Evolutionary conservation across 495 filamentous ascomycete species (phyloP).

Genomic region (Aspergillus leporis): DNA sequence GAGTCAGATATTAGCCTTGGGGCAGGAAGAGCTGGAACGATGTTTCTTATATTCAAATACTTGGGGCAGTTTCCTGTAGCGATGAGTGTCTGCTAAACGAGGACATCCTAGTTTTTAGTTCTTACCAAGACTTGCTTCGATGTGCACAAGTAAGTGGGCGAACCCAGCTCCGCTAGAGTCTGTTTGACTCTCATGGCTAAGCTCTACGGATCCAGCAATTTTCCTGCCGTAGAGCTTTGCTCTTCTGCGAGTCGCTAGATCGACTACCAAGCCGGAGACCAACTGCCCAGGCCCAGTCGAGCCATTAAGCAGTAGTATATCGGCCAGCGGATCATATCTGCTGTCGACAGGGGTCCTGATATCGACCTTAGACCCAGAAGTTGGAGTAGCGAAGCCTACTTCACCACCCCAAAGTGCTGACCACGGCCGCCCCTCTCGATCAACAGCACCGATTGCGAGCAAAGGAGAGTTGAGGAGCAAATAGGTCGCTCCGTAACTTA

Average conservation of each 20-base stretch:
- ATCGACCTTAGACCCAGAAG: conserved; percentile 59
- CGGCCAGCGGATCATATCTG: conserved; percentile 63
- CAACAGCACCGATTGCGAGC: conserved; percentile 69
- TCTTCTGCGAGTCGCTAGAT: conserved; percentile 63
- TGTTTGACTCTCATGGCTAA: conserved; percentile 25
- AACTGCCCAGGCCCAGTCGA: conserved; percentile 40
- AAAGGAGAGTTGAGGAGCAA: conserved; percentile 60
- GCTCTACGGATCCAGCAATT: conserved; percentile 54
- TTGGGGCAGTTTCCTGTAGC: conserved; percentile 73
- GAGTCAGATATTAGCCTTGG: conserved; percentile 54
- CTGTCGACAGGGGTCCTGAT: conserved; percentile 59
- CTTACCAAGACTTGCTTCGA: conserved; percentile 67
- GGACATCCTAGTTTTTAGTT: conserved; percentile 4
- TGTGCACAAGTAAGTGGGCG: conserved; percentile 63
- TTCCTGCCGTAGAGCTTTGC: conserved; percentile 69
- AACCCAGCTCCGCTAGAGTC: conserved; percentile 34
- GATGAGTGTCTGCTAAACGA: conserved; percentile 10
- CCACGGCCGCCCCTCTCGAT: conserved; percentile 65
- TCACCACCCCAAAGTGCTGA: conserved; percentile 74
- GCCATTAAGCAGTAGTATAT: conserved; percentile 48
- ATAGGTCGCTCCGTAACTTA: conserved; percentile 53
- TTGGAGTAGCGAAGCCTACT: conserved; percentile 59
- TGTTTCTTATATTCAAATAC: conserved; percentile 73
- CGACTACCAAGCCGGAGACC: conserved; percentile 63
- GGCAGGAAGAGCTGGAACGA: conserved; percentile 51